Percentiles rank a stretch among this genome's conserved stretches.
Evolutionary conservation across 306 rosid genomes (phyloP).

Genomic region (Gastrolobium villosum): DNA sequence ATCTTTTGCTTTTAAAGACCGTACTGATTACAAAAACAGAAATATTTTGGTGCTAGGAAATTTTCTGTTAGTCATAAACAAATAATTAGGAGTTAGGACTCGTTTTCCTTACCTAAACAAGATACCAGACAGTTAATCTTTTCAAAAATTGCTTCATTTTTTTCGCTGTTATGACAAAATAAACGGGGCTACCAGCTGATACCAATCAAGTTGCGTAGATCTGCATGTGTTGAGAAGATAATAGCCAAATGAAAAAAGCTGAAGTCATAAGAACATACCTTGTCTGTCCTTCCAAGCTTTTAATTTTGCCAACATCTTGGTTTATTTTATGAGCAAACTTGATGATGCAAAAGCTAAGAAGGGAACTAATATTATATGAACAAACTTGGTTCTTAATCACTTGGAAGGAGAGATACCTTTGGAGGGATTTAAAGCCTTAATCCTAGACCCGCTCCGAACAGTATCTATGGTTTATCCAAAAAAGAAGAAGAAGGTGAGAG

Average conservation of each 20-base stretch:
- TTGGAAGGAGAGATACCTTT: not conserved
- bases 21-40: not conserved
- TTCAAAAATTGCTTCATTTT: not conserved
- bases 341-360: constrained; percentile 10
- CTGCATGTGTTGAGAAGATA: not conserved
- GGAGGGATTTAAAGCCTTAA: too few relatives aligned
- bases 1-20: not conserved
- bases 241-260: not conserved
- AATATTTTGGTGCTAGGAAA: not conserved
- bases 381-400: constrained; percentile 2
- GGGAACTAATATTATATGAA: constrained; percentile 1
- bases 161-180: not conserved
- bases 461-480: too few relatives aligned
- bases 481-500: not conserved
- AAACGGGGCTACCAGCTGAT: not conserved
- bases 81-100: not conserved
- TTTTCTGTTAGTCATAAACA: not conserved
- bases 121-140: not conserved
- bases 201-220: constrained; percentile 1
- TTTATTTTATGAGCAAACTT: constrained; percentile 33
- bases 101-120: not conserved
- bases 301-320: constrained; percentile 58
- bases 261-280: constrained; percentile 47
- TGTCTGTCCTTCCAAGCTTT: constrained; percentile 37
- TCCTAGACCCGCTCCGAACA: too few relatives aligned